Evolutionary conservation across 2,329 filamentous ascomycete genomes (phyloP).

Genomic region (Sclerotinia minor): DNA sequence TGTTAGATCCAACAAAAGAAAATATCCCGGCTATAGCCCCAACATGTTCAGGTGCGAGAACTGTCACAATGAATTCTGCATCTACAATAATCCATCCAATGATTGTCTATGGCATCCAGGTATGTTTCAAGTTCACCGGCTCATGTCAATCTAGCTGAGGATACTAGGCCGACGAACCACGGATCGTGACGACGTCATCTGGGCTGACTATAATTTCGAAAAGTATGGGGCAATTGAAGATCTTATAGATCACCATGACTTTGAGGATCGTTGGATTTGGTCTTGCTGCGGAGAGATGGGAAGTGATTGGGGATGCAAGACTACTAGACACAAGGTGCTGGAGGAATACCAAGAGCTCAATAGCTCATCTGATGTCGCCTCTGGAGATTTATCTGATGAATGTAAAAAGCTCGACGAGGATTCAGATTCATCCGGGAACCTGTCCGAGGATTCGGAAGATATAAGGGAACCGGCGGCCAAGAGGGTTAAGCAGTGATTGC

Average conservation of each 20-base stretch:
- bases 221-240: neutral
- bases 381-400: neutral
- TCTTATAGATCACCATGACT: neutral
- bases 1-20: neutral
- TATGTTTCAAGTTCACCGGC: neutral
- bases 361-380: neutral
- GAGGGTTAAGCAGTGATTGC: neutral
- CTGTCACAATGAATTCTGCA: neutral
- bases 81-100: neutral
- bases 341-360: neutral
- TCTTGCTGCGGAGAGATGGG: slow-evolving; percentile 6
- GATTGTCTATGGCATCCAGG: slow-evolving; percentile 12
- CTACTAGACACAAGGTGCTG: neutral
- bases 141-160: neutral
- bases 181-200: neutral
- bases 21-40: neutral
- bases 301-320: slow-evolving; percentile 8
- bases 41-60: neutral
- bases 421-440: neutral
- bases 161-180: neutral
- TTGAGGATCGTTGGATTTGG: slow-evolving; percentile 13
- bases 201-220: neutral
- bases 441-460: neutral
- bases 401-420: no score
- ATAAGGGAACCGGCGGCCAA: neutral